Base-by-base conservation (phyloP, 2,329 filamentous ascomycete species). In the Boeremia lycopersici region DNA sequence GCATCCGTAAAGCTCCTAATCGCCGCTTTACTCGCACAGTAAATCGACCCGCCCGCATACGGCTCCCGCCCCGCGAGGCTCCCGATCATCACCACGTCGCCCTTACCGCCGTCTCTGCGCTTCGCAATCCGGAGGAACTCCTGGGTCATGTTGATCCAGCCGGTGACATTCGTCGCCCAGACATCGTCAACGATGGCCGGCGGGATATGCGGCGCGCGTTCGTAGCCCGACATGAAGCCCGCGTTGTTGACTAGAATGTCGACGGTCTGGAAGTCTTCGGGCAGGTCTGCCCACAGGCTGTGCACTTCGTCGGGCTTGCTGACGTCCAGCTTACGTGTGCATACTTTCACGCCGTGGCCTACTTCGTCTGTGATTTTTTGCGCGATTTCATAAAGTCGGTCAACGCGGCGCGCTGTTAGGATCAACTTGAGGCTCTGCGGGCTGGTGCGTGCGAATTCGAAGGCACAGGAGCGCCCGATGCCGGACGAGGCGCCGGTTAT, bases 71-170 rank as follows among this genome's bases (percentile, higher is more conserved):
- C 92, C 25, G 92, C 92, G 70, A 96, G 92, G 67, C 88, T 91
- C 58, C 92, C 92, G 68, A 96, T 83, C 71, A 96, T 97, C 79
- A 98, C 96, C 71, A 98, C 90, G 73, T 97, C 93, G 61, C 93
- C 93, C 38, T 83, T 81, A 41, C 91, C 92, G 50, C 89, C 82
- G 12, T 72, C 57, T 56, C 79, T 65, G 66, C 83, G 82, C 75
- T 90, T 88, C 81, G 93, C 95, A 70, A 91, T 86, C 39, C 89
- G 86, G 15, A 97, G 76, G 42, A 96, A 80, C 23, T 89, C 90
- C 79, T 98, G 93, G 1, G 93, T 97, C 89, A 97, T 90, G 79
- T 95, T 90, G 79, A 98, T 93, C 40, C 97, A 81, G 5, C 93
- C 93, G 0, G 87, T 93, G 46, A 97, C 92, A 72, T 98, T 98